Percentiles rank a stretch among this genome's conserved stretches.
phyloP scores from a whole-genome alignment of 2,329 filamentous ascomycete genomes.

The Colletotrichum costaricense region DNA sequence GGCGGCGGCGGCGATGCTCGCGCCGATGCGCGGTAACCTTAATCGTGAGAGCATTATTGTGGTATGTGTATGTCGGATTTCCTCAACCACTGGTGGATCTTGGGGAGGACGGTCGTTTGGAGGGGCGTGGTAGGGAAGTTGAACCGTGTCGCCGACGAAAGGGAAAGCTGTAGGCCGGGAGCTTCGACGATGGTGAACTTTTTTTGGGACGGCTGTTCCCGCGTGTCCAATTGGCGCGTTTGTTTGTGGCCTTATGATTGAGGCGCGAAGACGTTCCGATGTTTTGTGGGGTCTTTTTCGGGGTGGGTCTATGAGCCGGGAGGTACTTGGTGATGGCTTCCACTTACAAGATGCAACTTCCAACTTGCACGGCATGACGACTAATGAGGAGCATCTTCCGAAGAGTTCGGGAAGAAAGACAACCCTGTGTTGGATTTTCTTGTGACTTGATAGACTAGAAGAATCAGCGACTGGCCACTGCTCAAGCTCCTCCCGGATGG shows the following conservation, averaged over 20 bases:
- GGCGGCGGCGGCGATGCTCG: constrained; percentile 32
- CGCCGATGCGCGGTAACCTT: constrained; percentile 60
- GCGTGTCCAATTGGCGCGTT: constrained; percentile 18
- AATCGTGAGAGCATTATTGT: constrained; percentile 63
- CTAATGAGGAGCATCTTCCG: background rate
- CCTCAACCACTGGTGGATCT: background rate
- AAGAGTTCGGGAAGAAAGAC: no score
- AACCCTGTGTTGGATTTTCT: background rate
- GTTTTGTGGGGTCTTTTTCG: background rate
- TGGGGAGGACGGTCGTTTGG: background rate
- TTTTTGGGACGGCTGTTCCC: constrained; percentile 31
- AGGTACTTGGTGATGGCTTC: constrained; percentile 12
- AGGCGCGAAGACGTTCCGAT: constrained; percentile 20
- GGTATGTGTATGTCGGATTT: constrained; percentile 40
- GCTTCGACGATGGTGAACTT: constrained; percentile 35
- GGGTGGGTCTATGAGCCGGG: background rate
- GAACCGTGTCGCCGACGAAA: constrained; percentile 19
- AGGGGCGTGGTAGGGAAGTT: constrained; percentile 7
- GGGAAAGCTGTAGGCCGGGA: constrained; percentile 23
- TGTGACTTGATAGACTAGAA: background rate
- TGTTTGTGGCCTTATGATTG: constrained; percentile 31
- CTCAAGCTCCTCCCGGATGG: background rate
- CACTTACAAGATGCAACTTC: background rate
- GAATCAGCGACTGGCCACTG: no score
- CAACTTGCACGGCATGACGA: background rate